Evolutionary conservation across 2,329 filamentous ascomycete genomes (phyloP), one percentile per base, ranked within the genome.

Genomic region (Hymenoscyphus fraxineus): DNA sequence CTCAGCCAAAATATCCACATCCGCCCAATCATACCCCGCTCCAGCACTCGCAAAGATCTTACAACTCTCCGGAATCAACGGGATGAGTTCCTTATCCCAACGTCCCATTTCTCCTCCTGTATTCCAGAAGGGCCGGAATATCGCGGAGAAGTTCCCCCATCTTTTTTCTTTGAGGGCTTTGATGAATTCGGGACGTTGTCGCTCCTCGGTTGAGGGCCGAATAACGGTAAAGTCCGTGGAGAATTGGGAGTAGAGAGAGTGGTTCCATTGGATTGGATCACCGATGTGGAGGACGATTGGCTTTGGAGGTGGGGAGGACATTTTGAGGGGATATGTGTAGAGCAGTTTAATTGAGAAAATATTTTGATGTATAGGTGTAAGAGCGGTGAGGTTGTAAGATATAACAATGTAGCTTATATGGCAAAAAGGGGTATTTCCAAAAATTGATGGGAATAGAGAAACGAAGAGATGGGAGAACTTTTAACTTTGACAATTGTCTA

Each of bases 81-180:
- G 76, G 60, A 88, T 83, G 22, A 88, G 71, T 66, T 88, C 85
- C 12, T 74, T 70, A 69, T 89, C 83, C 85, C 85, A 88, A 27
- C 81, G 81, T 0, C 84, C 85, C 85, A 88, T 88, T 69, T 88
- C 86, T 3, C 84, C 84, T 0, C 86, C 86, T 0, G 85, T 87
- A 64, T 84, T 83, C 84, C 85, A 88, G 73, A 86, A 87, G 0
- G 85, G 85, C 2, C 85, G 78, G 68, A 85, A 85, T 58, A 80
- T 75, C 1, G 77, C 79, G 13, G 71, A 66, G 66, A 87, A 86
- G 63, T 83, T 76, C 3, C 84, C 85, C 83, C 83, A 87, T 72
- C 79, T 77, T 32, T 75, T 74, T 68, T 84, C 81, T 60, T 76
- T 75, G 62, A 87, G 76, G 0, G 81, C 84, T 27, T 76, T 75